Percentiles rank a stretch among this genome's conserved stretches.
These are phyloP conservation scores for Copromyces sp. DNA, from an alignment of 495 filamentous ascomycete species.

Conservation along the genomic window DNA sequence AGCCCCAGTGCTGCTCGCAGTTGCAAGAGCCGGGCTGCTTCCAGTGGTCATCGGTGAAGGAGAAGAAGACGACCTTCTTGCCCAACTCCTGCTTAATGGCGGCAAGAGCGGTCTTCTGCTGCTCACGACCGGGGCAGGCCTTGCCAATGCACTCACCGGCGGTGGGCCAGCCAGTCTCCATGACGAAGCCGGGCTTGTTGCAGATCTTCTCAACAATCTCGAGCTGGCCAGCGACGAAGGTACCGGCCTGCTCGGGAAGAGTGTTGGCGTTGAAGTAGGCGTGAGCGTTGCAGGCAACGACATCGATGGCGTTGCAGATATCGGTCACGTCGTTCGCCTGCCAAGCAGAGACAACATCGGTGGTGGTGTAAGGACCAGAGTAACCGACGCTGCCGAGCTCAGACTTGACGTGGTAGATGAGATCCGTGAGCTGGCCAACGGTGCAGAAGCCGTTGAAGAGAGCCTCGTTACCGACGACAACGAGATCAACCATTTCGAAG, in stretches of 20 bases:
- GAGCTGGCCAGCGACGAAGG: slow-evolving; percentile 60
- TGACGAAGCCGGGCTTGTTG: slow-evolving; percentile 58
- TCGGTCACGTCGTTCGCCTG: slow-evolving; percentile 43
- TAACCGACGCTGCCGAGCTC: slow-evolving; percentile 63
- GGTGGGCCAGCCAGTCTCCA: slow-evolving; percentile 89
- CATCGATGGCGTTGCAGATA: slow-evolving; percentile 66
- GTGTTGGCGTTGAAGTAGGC: slow-evolving; percentile 79
- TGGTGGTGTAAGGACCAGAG: slow-evolving; percentile 66
- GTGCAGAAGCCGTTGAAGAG: slow-evolving; percentile 58
- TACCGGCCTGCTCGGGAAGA: slow-evolving; percentile 53
- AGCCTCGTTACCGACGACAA: slow-evolving; percentile 87
- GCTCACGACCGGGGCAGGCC: slow-evolving; percentile 51
- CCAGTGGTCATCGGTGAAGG: slow-evolving; percentile 71
- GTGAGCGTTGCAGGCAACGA: slow-evolving; percentile 77
- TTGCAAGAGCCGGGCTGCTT: slow-evolving; percentile 57
- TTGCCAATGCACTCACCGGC: slow-evolving; percentile 55
- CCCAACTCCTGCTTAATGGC: slow-evolving; percentile 47
- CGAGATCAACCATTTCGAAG: slow-evolving; percentile 66
- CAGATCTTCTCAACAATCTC: slow-evolving; percentile 55
- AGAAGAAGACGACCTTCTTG: slow-evolving; percentile 63
- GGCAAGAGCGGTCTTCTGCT: slow-evolving; percentile 66
- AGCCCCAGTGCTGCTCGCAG: slow-evolving; percentile 78
- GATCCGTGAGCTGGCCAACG: slow-evolving; percentile 50
- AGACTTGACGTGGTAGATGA: slow-evolving; percentile 49
- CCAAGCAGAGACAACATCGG: slow-evolving; percentile 68